These are phyloP conservation scores for Cyberlindnera lachancei DNA, from an alignment of 805 yeast genomes.

Conservation along the genomic window DNA sequence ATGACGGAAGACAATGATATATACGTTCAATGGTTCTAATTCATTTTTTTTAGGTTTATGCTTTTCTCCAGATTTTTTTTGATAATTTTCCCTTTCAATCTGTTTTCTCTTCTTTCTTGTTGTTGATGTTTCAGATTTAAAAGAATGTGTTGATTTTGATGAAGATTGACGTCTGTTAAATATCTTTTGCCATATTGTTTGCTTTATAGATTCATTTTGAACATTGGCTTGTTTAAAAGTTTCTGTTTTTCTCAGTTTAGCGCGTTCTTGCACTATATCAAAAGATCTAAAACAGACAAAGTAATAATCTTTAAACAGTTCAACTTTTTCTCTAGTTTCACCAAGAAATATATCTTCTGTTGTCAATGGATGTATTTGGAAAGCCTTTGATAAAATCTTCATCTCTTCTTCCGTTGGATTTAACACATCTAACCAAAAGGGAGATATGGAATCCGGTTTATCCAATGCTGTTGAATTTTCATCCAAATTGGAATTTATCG, in stretches of 20 bases:
- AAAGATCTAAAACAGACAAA: conserved; percentile 84
- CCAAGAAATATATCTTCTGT: conserved; percentile 92
- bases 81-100: conserved; percentile 29
- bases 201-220: conserved; percentile 3
- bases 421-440: conserved; percentile 90
- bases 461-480: conserved; percentile 5
- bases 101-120: conserved; percentile 24
- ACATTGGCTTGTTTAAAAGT: conserved; percentile 2
- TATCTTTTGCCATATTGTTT: conserved; percentile 5
- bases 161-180: conserved; percentile 12
- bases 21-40: conserved; percentile 84
- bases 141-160: conserved; percentile 6
- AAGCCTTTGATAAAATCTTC: conserved; percentile 83
- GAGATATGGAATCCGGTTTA: conserved; percentile 39
- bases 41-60: conserved; percentile 43
- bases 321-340: conserved; percentile 93
- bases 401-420: conserved; percentile 96
- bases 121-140: conserved; percentile 18
- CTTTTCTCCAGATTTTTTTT: conserved; percentile 37
- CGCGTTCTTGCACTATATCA: conserved; percentile 69
- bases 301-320: conserved; percentile 83
- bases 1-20: conserved; percentile 82
- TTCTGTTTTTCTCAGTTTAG: not conserved
- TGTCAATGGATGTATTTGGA: conserved; percentile 93
- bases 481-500: no score